Base-by-base conservation (phyloP, 495 filamentous ascomycete genomes). In the Aspergillus homomorphus region DNA sequence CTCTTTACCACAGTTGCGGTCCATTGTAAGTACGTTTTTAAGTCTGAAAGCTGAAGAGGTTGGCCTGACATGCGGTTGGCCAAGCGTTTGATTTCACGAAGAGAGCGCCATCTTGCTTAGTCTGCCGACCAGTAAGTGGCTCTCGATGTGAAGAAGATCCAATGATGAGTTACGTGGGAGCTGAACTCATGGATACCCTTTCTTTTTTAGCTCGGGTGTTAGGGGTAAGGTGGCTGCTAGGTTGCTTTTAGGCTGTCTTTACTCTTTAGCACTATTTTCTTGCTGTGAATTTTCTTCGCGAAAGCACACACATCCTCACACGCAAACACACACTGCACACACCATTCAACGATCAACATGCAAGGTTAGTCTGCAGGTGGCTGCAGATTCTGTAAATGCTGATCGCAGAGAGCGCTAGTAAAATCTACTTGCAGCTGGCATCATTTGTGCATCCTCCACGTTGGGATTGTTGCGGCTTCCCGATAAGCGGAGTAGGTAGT, bases 401-500 rank as follows among this genome's bases (percentile, higher is more conserved):
- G 33, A 38, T 38, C 5, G 2, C 33, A 38, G 33, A 38, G 2
- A 38, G 10, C 33, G 15, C 33, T 38, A 38, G 9, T 9, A 3
- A 28, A 28, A 3, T 9, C 26, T 28, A 14, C 33, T 38, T 38
- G 33, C 12, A 38, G 5, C 33, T 14, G 5, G 33, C 26, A 28
- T 28, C 26, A 28, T 28, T 28, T 28, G 26, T 28, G 26, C 26
- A 28, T 28, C 26, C 26, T 38, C 6, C 7, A 28, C 12, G 22
- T n/a, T n/a, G 23, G 22, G 24, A 18, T 24, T 9, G 48, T 16
- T n/a, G 48, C 48, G 23, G 23, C 48, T 30, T 51, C 48, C 48
- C 48, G 48, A 51, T 51, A 18, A 51, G 48, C 48, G 48, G 48
- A 51, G 48, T 28, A 26, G 5, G 48, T 38, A n/a, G n/a, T n/a